These are phyloP conservation scores for Coccinonectria pachysandricola DNA, from an alignment of 2,329 filamentous ascomycete genomes.

Conservation along the genomic window DNA sequence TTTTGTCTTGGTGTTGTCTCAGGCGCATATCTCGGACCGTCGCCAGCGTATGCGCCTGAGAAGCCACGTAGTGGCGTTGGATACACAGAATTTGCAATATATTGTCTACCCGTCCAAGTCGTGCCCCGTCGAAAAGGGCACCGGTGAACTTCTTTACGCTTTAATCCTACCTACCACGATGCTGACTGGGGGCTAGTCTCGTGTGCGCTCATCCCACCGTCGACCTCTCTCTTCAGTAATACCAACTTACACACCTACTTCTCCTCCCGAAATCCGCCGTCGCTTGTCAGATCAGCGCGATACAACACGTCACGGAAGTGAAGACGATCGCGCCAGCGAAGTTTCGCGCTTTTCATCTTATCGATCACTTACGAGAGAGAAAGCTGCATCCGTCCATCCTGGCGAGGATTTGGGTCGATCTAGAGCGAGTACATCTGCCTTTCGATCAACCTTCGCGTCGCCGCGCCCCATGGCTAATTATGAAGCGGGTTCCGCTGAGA, in stretches of 20 bases:
- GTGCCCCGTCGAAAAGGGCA: too few relatives aligned
- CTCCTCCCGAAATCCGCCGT: constrained; percentile 40
- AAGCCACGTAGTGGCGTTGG: too few relatives aligned
- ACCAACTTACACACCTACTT: constrained; percentile 36
- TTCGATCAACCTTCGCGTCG: constrained; percentile 36
- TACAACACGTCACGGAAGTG: constrained; percentile 26
- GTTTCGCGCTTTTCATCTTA: constrained; percentile 34
- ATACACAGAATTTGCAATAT: too few relatives aligned
- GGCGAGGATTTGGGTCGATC: constrained; percentile 27
- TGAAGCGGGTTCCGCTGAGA: too few relatives aligned
- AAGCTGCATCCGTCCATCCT: constrained; percentile 28
- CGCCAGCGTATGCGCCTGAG: constrained; percentile 4
- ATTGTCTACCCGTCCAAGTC: too few relatives aligned
- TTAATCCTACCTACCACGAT: too few relatives aligned
- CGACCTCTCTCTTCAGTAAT: constrained; percentile 44
- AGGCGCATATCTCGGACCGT: constrained; percentile 6
- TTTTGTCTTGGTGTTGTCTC: constrained; percentile 5
- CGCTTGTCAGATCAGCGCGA: constrained; percentile 50
- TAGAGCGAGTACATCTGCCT: constrained; percentile 21
- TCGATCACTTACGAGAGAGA: constrained; percentile 33
- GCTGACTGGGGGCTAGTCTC: too few relatives aligned
- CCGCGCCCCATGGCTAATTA: constrained; percentile 38
- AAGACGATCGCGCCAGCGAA: constrained; percentile 34
- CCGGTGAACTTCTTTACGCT: too few relatives aligned
- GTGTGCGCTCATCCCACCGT: constrained; percentile 35